Base-by-base conservation (phyloP, 805 yeast species). In the Dipodascus geniculatus region DNA sequence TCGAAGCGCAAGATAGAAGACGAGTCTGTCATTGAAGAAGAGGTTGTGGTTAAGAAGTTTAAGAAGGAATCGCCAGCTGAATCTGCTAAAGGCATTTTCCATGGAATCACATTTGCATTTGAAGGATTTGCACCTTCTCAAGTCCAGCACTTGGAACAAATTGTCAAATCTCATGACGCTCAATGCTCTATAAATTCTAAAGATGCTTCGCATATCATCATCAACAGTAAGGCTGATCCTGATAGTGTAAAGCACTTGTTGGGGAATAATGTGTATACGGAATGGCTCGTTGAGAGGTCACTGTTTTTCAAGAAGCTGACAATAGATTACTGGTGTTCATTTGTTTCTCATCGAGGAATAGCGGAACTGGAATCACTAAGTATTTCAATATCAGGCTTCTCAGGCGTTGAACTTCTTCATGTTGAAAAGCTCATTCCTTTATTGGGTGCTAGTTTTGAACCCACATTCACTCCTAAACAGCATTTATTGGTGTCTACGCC, bases 211-310 rank as follows among this genome's bases (percentile, higher is more conserved):
- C 54, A 57, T 54, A 19, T 55, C 23, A 58, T 70, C 19, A 56
- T 64, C 20, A 51, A 60, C 64, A 54, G 73, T 57, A 51, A 53
- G 56, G 22, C 60, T 57, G 23, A 59, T 65, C 38, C 64, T 62
- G 50, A 53, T 55, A 49, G 54, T 2, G 19, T 38, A 3, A 38
- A 38, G 14, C 49, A 59, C 59, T 57, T 17, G 22, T 57, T 31
- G 38, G 52, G 48, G 3, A 31, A 51, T 19, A 51, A 24, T 17
- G 57, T 81, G 0, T 77, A 81, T 1, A 87, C 95, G 0, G 95
- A 88, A 65, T 87, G 91, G 85, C 82, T 83, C 58, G 68, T 88
- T 11, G 96, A 87, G 66, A 70, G 95, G 55, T 78, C 85, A 22
- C 71, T 87, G 22, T 82, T 76, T 66, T 81, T 81, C 59, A 74